Percentiles rank a stretch among this genome's conserved stretches.
phyloP scores from a whole-genome alignment of 305 asterid genomes.

The Withania somnifera region DNA sequence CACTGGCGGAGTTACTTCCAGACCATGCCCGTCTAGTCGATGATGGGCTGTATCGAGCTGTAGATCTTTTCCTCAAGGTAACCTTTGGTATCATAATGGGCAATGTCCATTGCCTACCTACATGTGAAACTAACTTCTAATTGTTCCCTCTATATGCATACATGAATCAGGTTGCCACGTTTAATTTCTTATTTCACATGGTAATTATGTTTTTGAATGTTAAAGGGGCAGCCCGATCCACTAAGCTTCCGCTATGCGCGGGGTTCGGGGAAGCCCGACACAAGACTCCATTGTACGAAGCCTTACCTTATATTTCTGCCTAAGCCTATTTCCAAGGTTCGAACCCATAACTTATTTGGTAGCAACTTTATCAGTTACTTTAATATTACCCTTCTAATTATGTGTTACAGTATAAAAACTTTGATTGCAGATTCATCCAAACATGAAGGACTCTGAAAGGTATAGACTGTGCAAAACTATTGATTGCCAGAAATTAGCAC shows the following conservation, averaged over 20 bases:
- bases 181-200: not conserved
- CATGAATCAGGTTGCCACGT: not conserved
- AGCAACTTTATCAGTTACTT: too few species aligned
- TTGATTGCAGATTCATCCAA: slow-evolving; percentile 60
- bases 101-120: not conserved
- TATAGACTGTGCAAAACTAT: slow-evolving; percentile 76
- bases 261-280: too few species aligned
- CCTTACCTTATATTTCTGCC: too few species aligned
- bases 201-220: not conserved
- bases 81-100: not conserved
- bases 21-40: slow-evolving; percentile 72
- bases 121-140: not conserved
- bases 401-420: too few species aligned
- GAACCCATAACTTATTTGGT: too few species aligned
- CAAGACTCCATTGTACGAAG: too few species aligned
- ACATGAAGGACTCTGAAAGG: slow-evolving; percentile 69
- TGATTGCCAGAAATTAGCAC: slow-evolving; percentile 71
- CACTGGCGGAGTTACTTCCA: slow-evolving; percentile 64
- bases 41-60: slow-evolving; percentile 78
- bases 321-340: too few species aligned
- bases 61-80: slow-evolving; percentile 86
- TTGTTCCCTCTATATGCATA: not conserved
- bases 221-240: too few species aligned
- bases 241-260: too few species aligned
- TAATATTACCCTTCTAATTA: too few species aligned